Evolutionary conservation across 495 filamentous ascomycete species (phyloP), one percentile per base, ranked within the genome.

Genomic region (Aspergillus mulundensis): DNA sequence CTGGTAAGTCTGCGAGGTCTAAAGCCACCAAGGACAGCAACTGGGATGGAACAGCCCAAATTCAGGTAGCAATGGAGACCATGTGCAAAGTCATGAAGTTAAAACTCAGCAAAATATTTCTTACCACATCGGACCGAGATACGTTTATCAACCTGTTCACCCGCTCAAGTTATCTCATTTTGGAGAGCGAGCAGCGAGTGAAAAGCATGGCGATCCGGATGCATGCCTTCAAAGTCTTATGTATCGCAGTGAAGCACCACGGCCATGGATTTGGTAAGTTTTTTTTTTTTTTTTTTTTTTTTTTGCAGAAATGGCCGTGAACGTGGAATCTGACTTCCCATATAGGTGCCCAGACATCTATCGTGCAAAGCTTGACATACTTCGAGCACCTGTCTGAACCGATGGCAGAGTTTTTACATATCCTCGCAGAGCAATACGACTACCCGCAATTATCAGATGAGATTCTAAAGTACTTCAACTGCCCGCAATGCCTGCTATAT

Each of bases 341-440:
- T n/a, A 18, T 56, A 96, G 93, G 90, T 45, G 95, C 94, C 19
- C 94, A 97, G 82, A 97, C 95, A 6, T 95, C 91, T 8, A 96
- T 97, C 66, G 89, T 97, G 44, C 94, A 97, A 66, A 97, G 91
- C 63, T 74, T 99, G 54, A 94, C 95, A 0, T 99, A 99, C 70
- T 99, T 97, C 56, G 94, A 99, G 70, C 94, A 99, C 69, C 73
- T 99, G 15, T 91, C 94, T 0, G 94, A 99, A 67, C 95, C 95
- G 0, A 99, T 99, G 94, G 95, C 94, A 19, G 94, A 99, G 70
- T 96, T 97, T 62, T 76, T 97, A 0, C 92, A 97, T 59, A 99
- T 99, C 61, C 78, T 99, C 21, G 82, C 89, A 0, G 92, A 97
- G 65, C 91, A 97, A 81, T 99, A 97, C 74, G 94, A 99, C 71